A percentile compares a stretch with the other conserved stretches of the same genome.
phyloP scores from a whole-genome alignment of 495 filamentous ascomycete species.

The Corynascus novoguineensis region DNA sequence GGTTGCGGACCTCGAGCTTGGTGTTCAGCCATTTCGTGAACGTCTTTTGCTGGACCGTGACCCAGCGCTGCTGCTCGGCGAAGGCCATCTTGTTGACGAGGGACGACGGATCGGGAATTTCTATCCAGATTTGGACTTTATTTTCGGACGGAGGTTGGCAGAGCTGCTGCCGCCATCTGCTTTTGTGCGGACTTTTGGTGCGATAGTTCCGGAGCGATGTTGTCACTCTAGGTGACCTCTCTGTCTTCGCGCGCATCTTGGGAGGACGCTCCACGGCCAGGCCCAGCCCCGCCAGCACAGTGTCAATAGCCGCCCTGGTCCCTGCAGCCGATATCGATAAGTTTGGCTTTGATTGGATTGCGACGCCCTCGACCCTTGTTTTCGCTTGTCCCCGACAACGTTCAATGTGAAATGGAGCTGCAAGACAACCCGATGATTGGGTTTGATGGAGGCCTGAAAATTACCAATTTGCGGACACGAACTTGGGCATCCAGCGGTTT shows the following conservation, averaged over 20 bases:
- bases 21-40: conserved; percentile 99
- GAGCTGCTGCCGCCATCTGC: conserved; percentile 17
- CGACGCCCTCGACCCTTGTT: not conserved
- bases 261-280: not conserved
- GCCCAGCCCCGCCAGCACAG: conserved; percentile 9
- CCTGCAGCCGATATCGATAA: conserved; percentile 10
- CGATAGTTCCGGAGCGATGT: not conserved
- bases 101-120: conserved; percentile 9
- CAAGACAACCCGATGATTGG: not conserved
- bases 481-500: not conserved
- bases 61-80: conserved; percentile 77
- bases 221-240: conserved; percentile 7
- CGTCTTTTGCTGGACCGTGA: conserved; percentile 98
- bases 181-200: conserved; percentile 2
- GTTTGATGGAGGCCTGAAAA: not conserved
- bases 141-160: not conserved
- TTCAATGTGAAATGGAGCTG: not conserved
- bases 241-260: conserved; percentile 5
- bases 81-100: conserved; percentile 46
- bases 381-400: not conserved
- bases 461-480: not conserved
- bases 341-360: conserved; percentile 8
- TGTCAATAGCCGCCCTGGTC: conserved; percentile 6
- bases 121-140: conserved; percentile 13
- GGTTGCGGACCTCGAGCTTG: conserved; percentile 70